Percentiles rank a stretch among this genome's conserved stretches.
Evolutionary conservation across 345 rosid genomes (phyloP).

Genomic region (Dipteronia dyeriana): DNA sequence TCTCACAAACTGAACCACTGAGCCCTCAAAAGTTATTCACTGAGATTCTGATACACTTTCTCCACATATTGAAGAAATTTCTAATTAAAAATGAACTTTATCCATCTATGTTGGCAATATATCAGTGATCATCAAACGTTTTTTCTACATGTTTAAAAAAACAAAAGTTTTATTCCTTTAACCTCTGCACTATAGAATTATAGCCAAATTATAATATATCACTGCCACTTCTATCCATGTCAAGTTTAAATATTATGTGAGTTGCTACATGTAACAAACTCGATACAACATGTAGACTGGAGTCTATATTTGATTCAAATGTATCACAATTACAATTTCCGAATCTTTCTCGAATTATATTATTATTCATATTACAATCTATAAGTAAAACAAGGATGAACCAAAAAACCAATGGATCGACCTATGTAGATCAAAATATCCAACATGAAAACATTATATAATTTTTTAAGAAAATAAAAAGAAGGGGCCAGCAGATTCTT

Average conservation of each 20-base stretch:
- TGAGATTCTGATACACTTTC: neutral
- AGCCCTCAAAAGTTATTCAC: neutral
- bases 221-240: neutral
- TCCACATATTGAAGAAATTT: neutral
- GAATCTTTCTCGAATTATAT: neutral
- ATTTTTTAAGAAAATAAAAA: neutral
- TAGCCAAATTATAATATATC: neutral
- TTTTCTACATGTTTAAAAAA: neutral
- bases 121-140: neutral
- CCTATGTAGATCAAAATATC: neutral
- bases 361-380: neutral
- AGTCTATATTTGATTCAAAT: neutral
- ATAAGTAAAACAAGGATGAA: neutral
- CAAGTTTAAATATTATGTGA: neutral
- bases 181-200: neutral
- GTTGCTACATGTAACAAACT: neutral
- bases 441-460: neutral
- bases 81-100: neutral
- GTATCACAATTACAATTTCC: neutral
- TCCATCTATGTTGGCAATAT: neutral
- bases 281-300: neutral
- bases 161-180: neutral
- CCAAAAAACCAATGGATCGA: neutral
- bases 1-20: neutral
- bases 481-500: neutral